Conservation (phyloP, 495 filamentous ascomycete species). For the Penicillium egyptiacum region DNA sequence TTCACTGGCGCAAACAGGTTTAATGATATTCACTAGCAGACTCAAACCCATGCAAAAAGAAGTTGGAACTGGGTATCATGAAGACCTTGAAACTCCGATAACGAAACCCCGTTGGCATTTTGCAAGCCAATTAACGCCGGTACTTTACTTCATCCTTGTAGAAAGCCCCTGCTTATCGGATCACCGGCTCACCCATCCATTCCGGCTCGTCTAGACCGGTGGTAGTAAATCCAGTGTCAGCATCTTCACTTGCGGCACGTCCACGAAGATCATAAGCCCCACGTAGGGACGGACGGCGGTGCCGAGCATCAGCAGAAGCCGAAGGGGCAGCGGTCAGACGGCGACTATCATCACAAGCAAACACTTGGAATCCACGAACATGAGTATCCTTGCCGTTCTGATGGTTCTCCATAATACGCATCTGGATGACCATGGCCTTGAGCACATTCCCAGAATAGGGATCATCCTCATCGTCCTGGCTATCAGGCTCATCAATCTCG, state of each 20-base stretch:
- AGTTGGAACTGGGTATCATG: conserved; percentile 36
- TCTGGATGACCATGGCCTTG: conserved; percentile 81
- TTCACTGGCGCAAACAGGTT: neutral
- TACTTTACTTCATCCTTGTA: neutral
- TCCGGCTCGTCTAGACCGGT: conserved; percentile 51
- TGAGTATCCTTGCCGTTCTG: conserved; percentile 99
- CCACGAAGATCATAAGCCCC: conserved; percentile 24
- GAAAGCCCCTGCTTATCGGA: conserved; percentile 36
- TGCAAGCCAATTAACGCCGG: conserved; percentile 7
- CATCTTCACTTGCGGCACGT: conserved; percentile 24
- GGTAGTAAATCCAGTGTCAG: conserved; percentile 25
- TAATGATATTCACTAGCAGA: neutral
- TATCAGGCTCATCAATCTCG: conserved; percentile 4
- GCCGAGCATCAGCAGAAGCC: conserved; percentile 38
- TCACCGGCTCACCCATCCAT: conserved; percentile 61
- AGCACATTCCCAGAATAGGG: conserved; percentile 65
- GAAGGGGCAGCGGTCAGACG: conserved; percentile 37
- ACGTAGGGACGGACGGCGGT: conserved; percentile 34
- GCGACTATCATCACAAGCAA: conserved; percentile 64
- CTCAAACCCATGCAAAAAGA: conserved; percentile 11
- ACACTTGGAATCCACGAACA: conserved; percentile 90
- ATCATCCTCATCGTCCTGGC: conserved; percentile 35
- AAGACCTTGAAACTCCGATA: conserved; percentile 26
- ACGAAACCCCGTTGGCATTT: conserved; percentile 8
- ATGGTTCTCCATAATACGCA: conserved; percentile 90